A percentile compares a stretch with the other conserved stretches of the same genome.
phyloP scores from a whole-genome alignment of 2,329 filamentous ascomycete genomes.

The Ophiostoma sp. region DNA sequence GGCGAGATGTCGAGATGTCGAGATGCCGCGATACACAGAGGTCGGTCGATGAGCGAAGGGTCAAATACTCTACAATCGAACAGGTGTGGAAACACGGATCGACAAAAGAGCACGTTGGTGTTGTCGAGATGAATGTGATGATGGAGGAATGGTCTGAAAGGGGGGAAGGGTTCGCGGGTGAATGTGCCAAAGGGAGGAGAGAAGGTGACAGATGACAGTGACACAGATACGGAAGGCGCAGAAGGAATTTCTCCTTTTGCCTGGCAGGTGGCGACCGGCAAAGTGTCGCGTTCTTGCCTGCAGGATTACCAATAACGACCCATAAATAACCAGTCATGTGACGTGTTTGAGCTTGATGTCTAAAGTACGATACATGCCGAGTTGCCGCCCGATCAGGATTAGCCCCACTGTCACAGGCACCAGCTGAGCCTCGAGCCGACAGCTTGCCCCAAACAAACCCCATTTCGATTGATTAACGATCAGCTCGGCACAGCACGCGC shows the following conservation, averaged over 20 bases:
- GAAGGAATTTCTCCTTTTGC: not conserved
- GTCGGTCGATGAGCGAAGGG: not conserved
- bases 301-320: not conserved
- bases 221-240: not conserved
- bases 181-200: not conserved
- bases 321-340: not conserved
- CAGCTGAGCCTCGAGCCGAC: constrained; percentile 5
- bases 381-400: not conserved
- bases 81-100: not conserved
- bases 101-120: not conserved
- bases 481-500: not conserved
- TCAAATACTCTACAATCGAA: not conserved
- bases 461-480: constrained; percentile 4
- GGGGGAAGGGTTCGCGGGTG: not conserved
- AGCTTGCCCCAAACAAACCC: constrained; percentile 9
- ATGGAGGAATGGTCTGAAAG: not conserved
- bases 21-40: not conserved
- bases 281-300: not conserved
- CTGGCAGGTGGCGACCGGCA: not conserved
- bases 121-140: not conserved
- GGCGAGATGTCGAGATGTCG: not conserved
- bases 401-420: constrained; percentile 9
- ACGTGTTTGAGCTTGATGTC: not conserved
- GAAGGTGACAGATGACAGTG: not conserved
- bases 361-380: not conserved